Percentiles rank a stretch among this genome's conserved stretches.
Conservation (phyloP, 805 yeast species). For the Metschnikowia kunwiensis region DNA sequence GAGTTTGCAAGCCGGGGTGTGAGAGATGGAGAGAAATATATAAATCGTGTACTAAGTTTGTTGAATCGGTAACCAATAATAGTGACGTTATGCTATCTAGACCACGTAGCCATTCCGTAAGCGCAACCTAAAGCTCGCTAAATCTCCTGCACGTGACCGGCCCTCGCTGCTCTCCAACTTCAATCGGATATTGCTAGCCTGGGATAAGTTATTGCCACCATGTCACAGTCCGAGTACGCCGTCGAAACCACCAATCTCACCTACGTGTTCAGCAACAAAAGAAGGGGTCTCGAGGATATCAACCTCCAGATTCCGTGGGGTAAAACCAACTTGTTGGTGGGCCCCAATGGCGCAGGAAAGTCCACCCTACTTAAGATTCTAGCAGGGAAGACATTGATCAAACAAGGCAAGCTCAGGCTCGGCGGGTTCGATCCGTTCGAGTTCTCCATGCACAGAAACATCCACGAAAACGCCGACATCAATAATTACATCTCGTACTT, state of each 20-base stretch:
- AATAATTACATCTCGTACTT: constrained; percentile 65
- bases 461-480: constrained; percentile 41
- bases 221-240: constrained; percentile 33
- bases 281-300: constrained; percentile 64
- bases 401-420: constrained; percentile 64
- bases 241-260: constrained; percentile 62
- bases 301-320: constrained; percentile 62
- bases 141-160: constrained; percentile 2
- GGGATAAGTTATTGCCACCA: no score
- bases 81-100: no score
- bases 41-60: no score
- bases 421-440: constrained; percentile 86
- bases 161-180: not conserved
- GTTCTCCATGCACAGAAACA: constrained; percentile 49
- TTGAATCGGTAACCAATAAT: no score
- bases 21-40: no score
- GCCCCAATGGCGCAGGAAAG: constrained; percentile 98
- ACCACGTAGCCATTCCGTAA: no score
- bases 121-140: no score
- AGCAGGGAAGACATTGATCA: constrained; percentile 88
- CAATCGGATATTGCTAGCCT: not conserved
- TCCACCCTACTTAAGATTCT: constrained; percentile 79
- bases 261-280: constrained; percentile 61
- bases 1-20: no score
- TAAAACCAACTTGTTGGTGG: constrained; percentile 74